Percentiles rank a stretch among this genome's conserved stretches.
These are phyloP conservation scores for Cucurbita pepo DNA, from an alignment of 306 rosid species.

Conservation along the genomic window DNA sequence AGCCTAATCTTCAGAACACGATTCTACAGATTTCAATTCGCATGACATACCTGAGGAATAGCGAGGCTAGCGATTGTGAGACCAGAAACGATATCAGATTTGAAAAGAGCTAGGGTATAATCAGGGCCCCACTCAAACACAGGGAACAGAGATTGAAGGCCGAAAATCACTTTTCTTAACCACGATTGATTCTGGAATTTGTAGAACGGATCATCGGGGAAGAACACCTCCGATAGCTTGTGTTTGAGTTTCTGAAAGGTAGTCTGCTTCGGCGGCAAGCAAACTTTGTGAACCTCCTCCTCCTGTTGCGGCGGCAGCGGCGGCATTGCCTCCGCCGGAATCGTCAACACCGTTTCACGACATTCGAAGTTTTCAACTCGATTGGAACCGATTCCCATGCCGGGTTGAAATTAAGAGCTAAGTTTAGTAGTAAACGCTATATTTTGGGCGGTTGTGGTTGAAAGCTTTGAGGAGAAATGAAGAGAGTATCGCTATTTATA, in stretches of 20 bases:
- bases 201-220: conserved; percentile 80
- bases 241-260: conserved; percentile 46
- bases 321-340: conserved; percentile 29
- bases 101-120: conserved; percentile 36
- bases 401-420: neutral
- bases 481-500: conserved; percentile 31
- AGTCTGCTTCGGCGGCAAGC: conserved; percentile 50
- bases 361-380: conserved; percentile 47
- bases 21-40: neutral
- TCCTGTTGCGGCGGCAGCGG: neutral
- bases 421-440: too few species aligned
- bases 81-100: conserved; percentile 64
- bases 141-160: conserved; percentile 60
- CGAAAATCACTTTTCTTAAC: conserved; percentile 32
- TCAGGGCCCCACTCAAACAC: conserved; percentile 78
- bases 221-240: conserved; percentile 63
- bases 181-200: conserved; percentile 49
- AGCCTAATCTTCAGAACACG: neutral
- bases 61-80: conserved; percentile 97
- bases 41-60: conserved; percentile 68
- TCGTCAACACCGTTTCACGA: conserved; percentile 22
- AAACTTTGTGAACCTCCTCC: conserved; percentile 42
- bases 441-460: neutral
- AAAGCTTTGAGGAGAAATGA: neutral
- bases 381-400: conserved; percentile 53